Evolutionary conservation across 306 rosid genomes (phyloP), one percentile per base, ranked within the genome.

Genomic region (Cucurbita moschata): DNA sequence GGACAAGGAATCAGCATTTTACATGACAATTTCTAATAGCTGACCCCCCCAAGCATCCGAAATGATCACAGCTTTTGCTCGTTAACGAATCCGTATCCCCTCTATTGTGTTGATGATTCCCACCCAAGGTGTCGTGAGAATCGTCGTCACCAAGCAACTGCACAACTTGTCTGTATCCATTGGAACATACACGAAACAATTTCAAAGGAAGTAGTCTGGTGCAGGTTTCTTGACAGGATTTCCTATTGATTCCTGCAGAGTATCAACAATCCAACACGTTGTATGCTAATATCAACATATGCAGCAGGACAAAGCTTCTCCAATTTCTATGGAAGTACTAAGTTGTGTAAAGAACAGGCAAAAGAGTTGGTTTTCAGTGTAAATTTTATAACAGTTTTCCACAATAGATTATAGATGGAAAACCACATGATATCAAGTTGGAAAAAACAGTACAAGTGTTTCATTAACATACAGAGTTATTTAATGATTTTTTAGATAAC

Each of bases 191-290:
- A 58, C 42, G 75, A 86, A 69, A 53, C 59, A 30, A 10, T 56
- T 54, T 91, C 82, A 95, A 46, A 95, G 81, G 81, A 95, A 95
- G 88, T 91, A 95, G 79, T 95, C 99, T 2, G 99, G 99, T 8
- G 97, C 90, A n/a, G 99, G 97, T 79, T 83, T 95, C 81, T 89
- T 95, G 65, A 88, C 90, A 15, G 88, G 97, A 4, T 92, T 50
- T 44, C 97, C 97, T 88, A 97, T 89, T 74, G 99, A 89, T 73
- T 95, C 99, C 99, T 91, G 82, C 73, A 63, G 30, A 42, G 75
- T 78, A 21, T 61, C 6, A 12, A 44, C 52, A 63, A 62, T 3
- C 50, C 62, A 76, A 16, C 50, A 42, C 66, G 13, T 16, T 73
- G 18, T 66, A 55, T 39, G 5, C 10, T 50, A 49, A 68, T 38